Percentiles rank a stretch among this genome's conserved stretches.
These are phyloP conservation scores for Tricholoma bakamatsutake DNA, from an alignment of 768 basidiomycete genomes.

Conservation along the genomic window DNA sequence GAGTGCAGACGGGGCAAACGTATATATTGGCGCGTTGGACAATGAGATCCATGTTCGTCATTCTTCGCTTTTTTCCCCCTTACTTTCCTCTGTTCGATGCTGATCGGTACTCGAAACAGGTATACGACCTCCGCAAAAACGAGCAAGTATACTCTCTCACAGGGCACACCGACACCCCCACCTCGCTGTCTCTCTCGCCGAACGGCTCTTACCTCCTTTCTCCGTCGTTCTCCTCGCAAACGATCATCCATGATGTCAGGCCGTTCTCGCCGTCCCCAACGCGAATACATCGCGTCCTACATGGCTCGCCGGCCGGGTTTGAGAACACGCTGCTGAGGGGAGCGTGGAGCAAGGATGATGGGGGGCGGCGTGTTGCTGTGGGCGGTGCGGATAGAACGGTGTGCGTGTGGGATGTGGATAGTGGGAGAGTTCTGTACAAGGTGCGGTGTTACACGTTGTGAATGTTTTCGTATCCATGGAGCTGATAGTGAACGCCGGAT, in stretches of 20 bases:
- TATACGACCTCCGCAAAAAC: constrained; percentile 85
- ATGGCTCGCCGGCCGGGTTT: constrained; percentile 91
- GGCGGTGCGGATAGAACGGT: constrained; percentile 89
- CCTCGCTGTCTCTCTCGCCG: constrained; percentile 89
- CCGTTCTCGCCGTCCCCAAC: constrained; percentile 87
- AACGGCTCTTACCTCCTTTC: constrained; percentile 84
- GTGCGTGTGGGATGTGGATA: constrained; percentile 84
- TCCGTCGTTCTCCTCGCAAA: constrained; percentile 84
- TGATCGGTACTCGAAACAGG: constrained; percentile 34
- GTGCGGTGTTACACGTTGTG: constrained; percentile 28
- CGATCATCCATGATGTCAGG: constrained; percentile 86
- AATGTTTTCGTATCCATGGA: background rate
- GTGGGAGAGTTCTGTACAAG: constrained; percentile 72
- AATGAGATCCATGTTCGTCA: constrained; percentile 89
- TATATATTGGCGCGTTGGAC: constrained; percentile 91
- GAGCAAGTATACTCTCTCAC: constrained; percentile 73
- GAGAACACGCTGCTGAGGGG: constrained; percentile 81
- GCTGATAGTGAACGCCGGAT: background rate
- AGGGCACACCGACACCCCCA: constrained; percentile 91
- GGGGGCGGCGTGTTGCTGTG: constrained; percentile 75
- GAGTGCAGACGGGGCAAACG: constrained; percentile 84
- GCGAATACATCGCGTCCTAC: constrained; percentile 71
- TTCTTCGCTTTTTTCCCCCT: background rate
- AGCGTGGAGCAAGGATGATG: constrained; percentile 86
- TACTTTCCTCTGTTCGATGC: constrained; percentile 3